These are phyloP conservation scores for Flammula alnicola DNA, from an alignment of 1,284 basidiomycete genomes.

Conservation along the genomic window DNA sequence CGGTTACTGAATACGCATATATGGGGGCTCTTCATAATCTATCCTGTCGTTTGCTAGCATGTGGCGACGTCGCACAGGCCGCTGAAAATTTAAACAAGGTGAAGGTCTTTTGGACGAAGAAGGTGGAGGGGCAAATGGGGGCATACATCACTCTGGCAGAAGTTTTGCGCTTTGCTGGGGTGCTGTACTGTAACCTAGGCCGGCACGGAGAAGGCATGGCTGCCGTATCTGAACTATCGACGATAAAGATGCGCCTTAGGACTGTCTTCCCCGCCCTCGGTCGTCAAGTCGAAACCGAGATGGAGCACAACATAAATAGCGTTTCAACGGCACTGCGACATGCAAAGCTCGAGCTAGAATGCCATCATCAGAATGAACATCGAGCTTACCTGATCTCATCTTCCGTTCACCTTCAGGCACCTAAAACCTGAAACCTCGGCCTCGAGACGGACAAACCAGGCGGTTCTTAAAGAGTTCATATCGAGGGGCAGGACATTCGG, in stretches of 20 bases:
- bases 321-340: too few relatives aligned
- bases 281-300: not conserved
- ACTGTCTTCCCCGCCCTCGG: slow-evolving; percentile 5
- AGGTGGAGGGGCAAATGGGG: not conserved
- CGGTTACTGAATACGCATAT: not conserved
- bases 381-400: too few relatives aligned
- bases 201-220: slow-evolving; percentile 4
- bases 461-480: too few relatives aligned
- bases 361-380: too few relatives aligned
- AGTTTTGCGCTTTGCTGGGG: not conserved
- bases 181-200: slow-evolving; percentile 6
- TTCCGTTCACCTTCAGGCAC: too few relatives aligned
- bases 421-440: too few relatives aligned
- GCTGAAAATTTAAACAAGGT: slow-evolving; percentile 3
- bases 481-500: too few relatives aligned
- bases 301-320: slow-evolving; percentile 6
- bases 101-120: not conserved
- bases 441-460: too few relatives aligned
- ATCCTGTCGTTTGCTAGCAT: not conserved
- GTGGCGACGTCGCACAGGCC: not conserved
- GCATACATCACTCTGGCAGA: not conserved
- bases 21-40: not conserved
- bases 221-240: not conserved
- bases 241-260: slow-evolving; percentile 3
- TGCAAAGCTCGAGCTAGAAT: too few relatives aligned